Percentiles rank a stretch among this genome's conserved stretches.
Evolutionary conservation across 495 filamentous ascomycete genomes (phyloP).

Genomic region (Neurospora sp.): DNA sequence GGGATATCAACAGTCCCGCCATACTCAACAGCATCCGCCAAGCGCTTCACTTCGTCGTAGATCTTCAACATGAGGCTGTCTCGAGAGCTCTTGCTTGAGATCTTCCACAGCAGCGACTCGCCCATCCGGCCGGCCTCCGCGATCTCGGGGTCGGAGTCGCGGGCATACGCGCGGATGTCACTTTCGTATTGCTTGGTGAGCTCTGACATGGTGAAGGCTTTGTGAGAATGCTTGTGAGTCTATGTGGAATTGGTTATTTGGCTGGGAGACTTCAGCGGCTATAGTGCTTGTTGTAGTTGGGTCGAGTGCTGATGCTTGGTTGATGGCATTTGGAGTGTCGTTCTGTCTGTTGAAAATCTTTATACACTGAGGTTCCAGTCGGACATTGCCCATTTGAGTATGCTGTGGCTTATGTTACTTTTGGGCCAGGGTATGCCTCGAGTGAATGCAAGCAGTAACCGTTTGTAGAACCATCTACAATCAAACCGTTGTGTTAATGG

Average conservation of each 20-base stretch:
- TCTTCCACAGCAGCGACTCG: not conserved
- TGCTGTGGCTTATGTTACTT: too few species aligned
- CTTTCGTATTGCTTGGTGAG: not conserved
- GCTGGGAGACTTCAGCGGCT: too few species aligned
- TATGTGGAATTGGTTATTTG: too few species aligned
- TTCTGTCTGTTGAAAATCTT: not conserved
- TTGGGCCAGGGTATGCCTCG: too few species aligned
- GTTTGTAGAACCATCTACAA: not conserved
- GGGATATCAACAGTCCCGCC: not conserved
- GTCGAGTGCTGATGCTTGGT: not conserved
- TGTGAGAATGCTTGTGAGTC: too few species aligned
- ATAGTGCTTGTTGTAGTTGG: not conserved
- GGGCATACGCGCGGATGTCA: not conserved
- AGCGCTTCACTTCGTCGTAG: not conserved
- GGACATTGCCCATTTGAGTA: not conserved
- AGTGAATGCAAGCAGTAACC: not conserved
- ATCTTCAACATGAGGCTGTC: not conserved
- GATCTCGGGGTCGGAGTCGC: not conserved
- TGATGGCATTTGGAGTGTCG: not conserved
- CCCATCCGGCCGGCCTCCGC: not conserved
- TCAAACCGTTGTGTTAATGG: not conserved
- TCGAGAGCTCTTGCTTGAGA: not conserved
- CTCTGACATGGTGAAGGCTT: not conserved
- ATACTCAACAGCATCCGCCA: not conserved
- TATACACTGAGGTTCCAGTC: not conserved